Evolutionary conservation across 495 filamentous ascomycete genomes (phyloP).

Genomic region (Cercophora samala): DNA sequence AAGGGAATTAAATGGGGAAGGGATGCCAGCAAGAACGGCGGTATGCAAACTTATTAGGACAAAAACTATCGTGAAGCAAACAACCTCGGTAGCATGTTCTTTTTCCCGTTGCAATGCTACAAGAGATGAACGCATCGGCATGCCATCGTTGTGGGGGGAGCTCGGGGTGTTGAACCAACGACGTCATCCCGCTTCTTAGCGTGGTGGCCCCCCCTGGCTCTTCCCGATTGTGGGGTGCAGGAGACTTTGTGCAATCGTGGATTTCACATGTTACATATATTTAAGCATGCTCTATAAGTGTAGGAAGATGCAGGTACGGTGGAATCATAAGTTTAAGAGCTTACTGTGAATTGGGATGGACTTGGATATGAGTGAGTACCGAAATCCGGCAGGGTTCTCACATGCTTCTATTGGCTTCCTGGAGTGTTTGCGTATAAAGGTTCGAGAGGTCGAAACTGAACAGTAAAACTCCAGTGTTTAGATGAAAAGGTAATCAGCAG

Average conservation of each 20-base stretch:
- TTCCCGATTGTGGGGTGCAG: not conserved
- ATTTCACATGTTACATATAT: not conserved
- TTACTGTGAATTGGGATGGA: not conserved
- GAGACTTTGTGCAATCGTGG: not conserved
- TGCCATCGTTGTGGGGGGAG: not conserved
- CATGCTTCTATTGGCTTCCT: no score
- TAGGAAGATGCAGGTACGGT: not conserved
- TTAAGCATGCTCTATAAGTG: no score
- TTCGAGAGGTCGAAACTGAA: no score
- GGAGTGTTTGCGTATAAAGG: no score
- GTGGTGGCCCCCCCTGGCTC: not conserved
- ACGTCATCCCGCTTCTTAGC: not conserved
- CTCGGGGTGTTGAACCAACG: not conserved
- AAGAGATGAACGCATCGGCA: not conserved
- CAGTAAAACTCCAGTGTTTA: no score
- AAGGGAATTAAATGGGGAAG: not conserved
- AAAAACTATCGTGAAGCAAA: not conserved
- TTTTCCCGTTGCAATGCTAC: not conserved
- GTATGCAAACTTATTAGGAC: no score
- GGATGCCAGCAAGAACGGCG: not conserved
- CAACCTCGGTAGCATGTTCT: not conserved
- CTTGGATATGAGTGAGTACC: not conserved
- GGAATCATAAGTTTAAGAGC: not conserved
- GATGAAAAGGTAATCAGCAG: no score
- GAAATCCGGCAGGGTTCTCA: no score